phyloP scores from a whole-genome alignment of 306 rosid species.

The Hylodesmum podocarpum region DNA sequence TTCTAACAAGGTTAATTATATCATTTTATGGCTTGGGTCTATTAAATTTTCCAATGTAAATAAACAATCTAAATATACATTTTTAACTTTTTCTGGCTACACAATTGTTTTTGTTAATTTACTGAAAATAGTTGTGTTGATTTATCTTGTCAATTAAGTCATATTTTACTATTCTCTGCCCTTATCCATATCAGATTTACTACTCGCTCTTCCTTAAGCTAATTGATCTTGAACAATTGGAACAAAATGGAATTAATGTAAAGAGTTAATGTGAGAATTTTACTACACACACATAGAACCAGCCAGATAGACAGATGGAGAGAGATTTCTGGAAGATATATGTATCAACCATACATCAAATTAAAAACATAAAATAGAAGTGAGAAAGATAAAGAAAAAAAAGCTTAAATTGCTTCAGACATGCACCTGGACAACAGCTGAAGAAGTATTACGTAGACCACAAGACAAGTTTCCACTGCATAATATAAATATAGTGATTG shows the following conservation, averaged over 20 bases:
- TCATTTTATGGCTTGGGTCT: neutral
- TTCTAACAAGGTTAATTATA: neutral
- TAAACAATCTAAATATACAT: neutral
- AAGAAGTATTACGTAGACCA: conserved; percentile 83
- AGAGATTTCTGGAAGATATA: neutral
- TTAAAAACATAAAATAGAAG: neutral
- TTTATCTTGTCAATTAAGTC: neutral
- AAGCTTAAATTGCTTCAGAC: conserved; percentile 25
- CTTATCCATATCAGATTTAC: neutral
- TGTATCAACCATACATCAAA: neutral
- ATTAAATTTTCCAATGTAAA: neutral
- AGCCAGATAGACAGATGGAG: neutral
- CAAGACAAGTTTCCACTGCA: conserved; percentile 79
- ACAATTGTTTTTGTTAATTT: neutral
- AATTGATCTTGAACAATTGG: neutral
- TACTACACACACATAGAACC: neutral
- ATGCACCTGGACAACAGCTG: conserved; percentile 67
- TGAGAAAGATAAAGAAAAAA: neutral
- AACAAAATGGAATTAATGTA: neutral
- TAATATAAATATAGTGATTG: conserved; percentile 1
- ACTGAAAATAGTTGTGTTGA: neutral
- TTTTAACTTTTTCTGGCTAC: neutral
- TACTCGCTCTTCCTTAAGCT: neutral
- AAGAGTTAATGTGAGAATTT: neutral
- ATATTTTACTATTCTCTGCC: neutral